Evolutionary conservation across 768 basidiomycete genomes (phyloP).

Genomic region (Filobasidium wieringae): DNA sequence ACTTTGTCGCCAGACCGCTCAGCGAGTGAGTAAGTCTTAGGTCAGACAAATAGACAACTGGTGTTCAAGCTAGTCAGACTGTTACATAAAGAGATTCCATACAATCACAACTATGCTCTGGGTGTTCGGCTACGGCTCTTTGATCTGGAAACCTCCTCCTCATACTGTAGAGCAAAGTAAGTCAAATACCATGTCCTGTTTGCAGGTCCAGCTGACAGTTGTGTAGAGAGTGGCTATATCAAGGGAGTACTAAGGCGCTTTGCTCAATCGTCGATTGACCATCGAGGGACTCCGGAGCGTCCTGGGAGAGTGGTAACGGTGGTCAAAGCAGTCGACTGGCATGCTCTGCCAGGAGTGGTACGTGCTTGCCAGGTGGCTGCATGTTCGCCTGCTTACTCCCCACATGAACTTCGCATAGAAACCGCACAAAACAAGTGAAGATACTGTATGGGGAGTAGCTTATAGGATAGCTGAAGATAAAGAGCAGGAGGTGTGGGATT

Average conservation of each 20-base stretch:
- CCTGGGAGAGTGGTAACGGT: constrained; percentile 86
- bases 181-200: constrained; percentile 6
- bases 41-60: too few relatives aligned
- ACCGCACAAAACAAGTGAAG: constrained; percentile 30
- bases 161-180: constrained; percentile 60
- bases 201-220: background rate
- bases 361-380: constrained; percentile 1
- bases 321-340: constrained; percentile 80
- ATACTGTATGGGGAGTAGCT: constrained; percentile 80
- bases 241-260: constrained; percentile 85
- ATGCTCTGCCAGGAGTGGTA: constrained; percentile 30
- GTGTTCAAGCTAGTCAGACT: too few relatives aligned
- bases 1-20: too few relatives aligned
- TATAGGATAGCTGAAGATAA: constrained; percentile 73
- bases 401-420: constrained; percentile 55
- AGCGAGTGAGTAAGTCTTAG: too few relatives aligned
- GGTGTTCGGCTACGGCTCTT: constrained; percentile 84
- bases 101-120: constrained; percentile 52
- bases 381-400: background rate
- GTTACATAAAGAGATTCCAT: too few relatives aligned
- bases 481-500: constrained; percentile 64
- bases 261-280: constrained; percentile 83
- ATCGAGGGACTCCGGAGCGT: constrained; percentile 75
- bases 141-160: constrained; percentile 71
- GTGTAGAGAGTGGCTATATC: constrained; percentile 61